These are phyloP conservation scores for Phytophthora crassamura DNA, from an alignment of 352 stramenopile species.

Conservation along the genomic window DNA sequence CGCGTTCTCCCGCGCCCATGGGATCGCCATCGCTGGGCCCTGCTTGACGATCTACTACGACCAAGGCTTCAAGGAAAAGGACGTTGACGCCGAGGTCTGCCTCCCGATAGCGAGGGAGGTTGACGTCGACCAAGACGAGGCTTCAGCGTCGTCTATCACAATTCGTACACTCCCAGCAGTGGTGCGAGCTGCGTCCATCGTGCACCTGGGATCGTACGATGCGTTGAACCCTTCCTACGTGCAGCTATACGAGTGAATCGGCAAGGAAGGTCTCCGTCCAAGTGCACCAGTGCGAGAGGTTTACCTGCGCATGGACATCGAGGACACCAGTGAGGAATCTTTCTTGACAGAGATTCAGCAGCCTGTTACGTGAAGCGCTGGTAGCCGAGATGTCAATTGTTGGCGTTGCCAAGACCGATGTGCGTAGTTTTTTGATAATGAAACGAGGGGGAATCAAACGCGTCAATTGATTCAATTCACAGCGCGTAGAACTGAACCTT, in stretches of 20 bases:
- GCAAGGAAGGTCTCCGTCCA: slow-evolving; percentile 26
- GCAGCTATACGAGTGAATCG: slow-evolving; percentile 44
- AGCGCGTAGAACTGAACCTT: too few relatives aligned
- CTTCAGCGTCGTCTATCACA: slow-evolving; percentile 16
- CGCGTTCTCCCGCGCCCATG: slow-evolving; percentile 29
- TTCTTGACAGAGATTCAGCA: slow-evolving; percentile 45
- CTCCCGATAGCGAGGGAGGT: slow-evolving; percentile 38
- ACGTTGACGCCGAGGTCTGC: slow-evolving; percentile 58
- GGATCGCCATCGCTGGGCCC: slow-evolving; percentile 23
- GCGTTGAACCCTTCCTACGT: slow-evolving; percentile 30
- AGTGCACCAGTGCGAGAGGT: slow-evolving; percentile 42
- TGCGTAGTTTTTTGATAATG: too few relatives aligned
- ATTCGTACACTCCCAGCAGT: slow-evolving; percentile 26
- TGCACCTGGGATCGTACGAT: slow-evolving; percentile 46
- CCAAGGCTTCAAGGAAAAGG: slow-evolving; percentile 45
- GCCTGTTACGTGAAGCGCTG: slow-evolving; percentile 29
- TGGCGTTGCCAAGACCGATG: too few relatives aligned
- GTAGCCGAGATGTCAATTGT: too few relatives aligned
- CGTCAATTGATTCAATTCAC: too few relatives aligned
- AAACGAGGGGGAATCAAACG: too few relatives aligned
- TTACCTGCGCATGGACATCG: slow-evolving; percentile 37
- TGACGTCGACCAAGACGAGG: slow-evolving; percentile 15
- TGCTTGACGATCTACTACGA: slow-evolving; percentile 55
- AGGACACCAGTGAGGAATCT: slow-evolving; percentile 31
- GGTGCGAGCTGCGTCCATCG: slow-evolving; percentile 28